Base-by-base conservation (phyloP, 352 stramenopile species). In the Ophiocytium majus region DNA sequence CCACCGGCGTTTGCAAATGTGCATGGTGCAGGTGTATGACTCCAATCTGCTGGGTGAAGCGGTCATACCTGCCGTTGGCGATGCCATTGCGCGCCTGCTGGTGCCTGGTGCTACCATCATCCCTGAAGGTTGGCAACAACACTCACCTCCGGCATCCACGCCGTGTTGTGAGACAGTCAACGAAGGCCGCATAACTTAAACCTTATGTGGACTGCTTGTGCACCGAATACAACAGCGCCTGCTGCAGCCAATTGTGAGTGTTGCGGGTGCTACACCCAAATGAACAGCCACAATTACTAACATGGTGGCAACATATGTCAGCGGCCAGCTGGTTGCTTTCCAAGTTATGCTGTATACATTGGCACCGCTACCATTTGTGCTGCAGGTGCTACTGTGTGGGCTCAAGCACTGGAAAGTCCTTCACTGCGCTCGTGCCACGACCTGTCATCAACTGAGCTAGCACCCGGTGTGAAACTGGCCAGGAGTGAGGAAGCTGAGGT, bases 1-100 rank as follows among this genome's bases (percentile, higher is more conserved):
- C n/a, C n/a, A n/a, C n/a, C n/a, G n/a, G n/a, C n/a, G n/a, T n/a
- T n/a, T n/a, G n/a, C n/a, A n/a, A n/a, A n/a, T n/a, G n/a, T n/a
- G n/a, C n/a, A n/a, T n/a, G n/a, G n/a, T n/a, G n/a, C 35, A 78
- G 66, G 35, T 78, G 14, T 78, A 78, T 78, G 66, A 78, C 66
- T 78, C 66, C 17, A 17, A 5, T 78, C 35, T 78, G 14, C 66
- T 78, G 32, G 66, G 66, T 17, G 66, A 78, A 14, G 66, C 66
- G 5, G 66, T 43, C 32, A 35, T 78, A 14, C 66, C 66, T 35
- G 66, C 66, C 5, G 35, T 78, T 43, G 5, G 66, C 14, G 66
- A 78, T 78, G 66, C 66, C 35, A 78, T 78, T 10, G 5, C 35
- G 5, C 66, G 66, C 32, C 35, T 78, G 35, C 66, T 78, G 32